Evolutionary conservation across 2,329 filamentous ascomycete genomes (phyloP), one percentile per base, ranked within the genome.

Genomic region (Penicillium brevicompactum): DNA sequence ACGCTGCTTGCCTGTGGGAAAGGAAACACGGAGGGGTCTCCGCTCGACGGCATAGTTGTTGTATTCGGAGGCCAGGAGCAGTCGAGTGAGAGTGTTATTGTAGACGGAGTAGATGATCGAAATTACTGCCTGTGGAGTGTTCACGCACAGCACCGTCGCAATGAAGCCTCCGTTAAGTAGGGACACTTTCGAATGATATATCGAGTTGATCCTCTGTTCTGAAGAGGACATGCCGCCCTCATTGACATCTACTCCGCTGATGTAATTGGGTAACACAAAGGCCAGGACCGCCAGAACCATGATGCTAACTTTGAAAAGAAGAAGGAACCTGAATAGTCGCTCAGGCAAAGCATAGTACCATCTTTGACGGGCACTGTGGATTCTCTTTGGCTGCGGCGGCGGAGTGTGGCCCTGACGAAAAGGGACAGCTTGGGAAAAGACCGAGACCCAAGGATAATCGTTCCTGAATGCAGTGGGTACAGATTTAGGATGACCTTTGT

Each of bases 11-110:
- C 72, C 74, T 3, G 55, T 50, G 0, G 74, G 76, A 46, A 70
- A 64, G 0, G 73, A 75, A 1, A 79, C 77, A 1, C 76, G 71
- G 5, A 80, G 61, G 0, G 74, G 53, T 46, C 78, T 78, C 5
- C 73, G 63, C 6, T 64, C 43, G 0, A 56, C 32, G 2, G 70
- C 70, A 62, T 76, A 78, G 0, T 63, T 61, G 43, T 69, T 75
- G 67, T 76, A 84, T 8, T 45, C 42, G 10, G 42, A 21, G n/a
- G 22, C 24, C 11, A 45, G 13, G 14, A 45, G 24, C 2, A 30
- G 30, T 31, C 46, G 21, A 30, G 46, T 49, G 16, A 49, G 37
- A 30, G n/a, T 40, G 9, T 41, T 41, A 24, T 49, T 49, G n/a
- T 41, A 49, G n/a, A 30, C 9, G 11, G 21, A 34, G 27, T 49